These are phyloP conservation scores for Priceomyces carsonii DNA, from an alignment of 805 yeast genomes.

Conservation along the genomic window DNA sequence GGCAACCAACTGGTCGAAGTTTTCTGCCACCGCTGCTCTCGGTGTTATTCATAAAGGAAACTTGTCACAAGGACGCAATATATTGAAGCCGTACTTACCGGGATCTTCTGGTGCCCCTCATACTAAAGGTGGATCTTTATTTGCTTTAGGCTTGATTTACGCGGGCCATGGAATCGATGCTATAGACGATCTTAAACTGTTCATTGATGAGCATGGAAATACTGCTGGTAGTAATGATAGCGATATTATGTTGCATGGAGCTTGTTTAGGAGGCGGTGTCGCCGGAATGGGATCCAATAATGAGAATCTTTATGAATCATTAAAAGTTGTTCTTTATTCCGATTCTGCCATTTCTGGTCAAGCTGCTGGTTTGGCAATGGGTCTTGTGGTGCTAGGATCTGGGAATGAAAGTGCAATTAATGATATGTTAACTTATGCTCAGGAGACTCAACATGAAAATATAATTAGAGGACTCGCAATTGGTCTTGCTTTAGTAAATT, in stretches of 20 bases:
- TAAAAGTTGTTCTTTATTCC: slow-evolving; percentile 79
- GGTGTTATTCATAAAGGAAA: slow-evolving; percentile 98
- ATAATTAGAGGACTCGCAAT: slow-evolving; percentile 91
- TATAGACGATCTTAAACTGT: slow-evolving; percentile 72
- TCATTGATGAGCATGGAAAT: slow-evolving; percentile 65
- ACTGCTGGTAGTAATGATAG: slow-evolving; percentile 66
- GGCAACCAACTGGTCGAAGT: slow-evolving; percentile 98
- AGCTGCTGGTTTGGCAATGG: slow-evolving; percentile 96
- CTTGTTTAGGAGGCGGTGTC: slow-evolving; percentile 91
- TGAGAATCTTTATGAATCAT: slow-evolving; percentile 71
- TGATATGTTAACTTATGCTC: slow-evolving; percentile 89
- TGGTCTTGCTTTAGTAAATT: slow-evolving; percentile 83
- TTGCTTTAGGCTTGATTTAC: slow-evolving; percentile 88
- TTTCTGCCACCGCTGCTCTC: slow-evolving; percentile 95
- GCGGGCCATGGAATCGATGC: slow-evolving; percentile 95
- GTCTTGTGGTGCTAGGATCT: slow-evolving; percentile 91
- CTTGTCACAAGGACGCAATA: slow-evolving; percentile 82
- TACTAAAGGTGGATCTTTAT: slow-evolving; percentile 93
- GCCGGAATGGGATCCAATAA: slow-evolving; percentile 94
- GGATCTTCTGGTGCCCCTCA: slow-evolving; percentile 77
- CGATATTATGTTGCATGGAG: slow-evolving; percentile 92
- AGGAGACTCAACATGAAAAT: slow-evolving; percentile 94
- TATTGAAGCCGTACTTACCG: slow-evolving; percentile 89
- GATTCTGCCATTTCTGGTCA: slow-evolving; percentile 95
- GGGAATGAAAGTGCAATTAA: slow-evolving; percentile 65